Conservation (phyloP, 805 yeast species). For the Myxozyma sirexii region DNA sequence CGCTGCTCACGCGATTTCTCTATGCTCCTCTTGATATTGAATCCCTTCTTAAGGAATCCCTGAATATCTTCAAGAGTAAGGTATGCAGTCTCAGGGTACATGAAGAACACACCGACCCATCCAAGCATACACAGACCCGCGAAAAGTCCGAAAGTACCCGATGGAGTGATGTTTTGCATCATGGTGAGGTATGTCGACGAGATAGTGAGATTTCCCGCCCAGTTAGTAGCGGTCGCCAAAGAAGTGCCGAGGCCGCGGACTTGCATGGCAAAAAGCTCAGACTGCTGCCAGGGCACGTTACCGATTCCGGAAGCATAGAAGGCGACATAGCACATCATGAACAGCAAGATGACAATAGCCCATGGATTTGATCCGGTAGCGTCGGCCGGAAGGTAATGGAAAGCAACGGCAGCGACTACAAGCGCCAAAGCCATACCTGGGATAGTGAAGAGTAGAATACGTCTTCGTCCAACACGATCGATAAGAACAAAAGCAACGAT, state of each 20-base stretch:
- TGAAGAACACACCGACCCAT: conserved; percentile 72
- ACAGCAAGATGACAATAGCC: conserved; percentile 84
- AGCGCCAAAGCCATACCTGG: conserved; percentile 83
- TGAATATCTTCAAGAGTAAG: conserved; percentile 91
- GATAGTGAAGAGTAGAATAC: conserved; percentile 73
- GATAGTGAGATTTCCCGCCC: conserved; percentile 92
- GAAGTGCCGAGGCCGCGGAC: conserved; percentile 93
- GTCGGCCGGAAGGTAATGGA: conserved; percentile 74
- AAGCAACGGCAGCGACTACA: conserved; percentile 82
- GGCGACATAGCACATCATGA: conserved; percentile 86
- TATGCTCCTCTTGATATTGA: conserved; percentile 71
- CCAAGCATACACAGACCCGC: conserved; percentile 79
- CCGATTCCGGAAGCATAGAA: conserved; percentile 94
- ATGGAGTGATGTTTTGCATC: conserved; percentile 89
- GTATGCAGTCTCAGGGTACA: conserved; percentile 91
- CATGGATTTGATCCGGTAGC: conserved; percentile 52
- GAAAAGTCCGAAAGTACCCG: conserved; percentile 90
- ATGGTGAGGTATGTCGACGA: conserved; percentile 92
- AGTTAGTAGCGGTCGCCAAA: conserved; percentile 87
- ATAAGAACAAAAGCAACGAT: conserved; percentile 81
- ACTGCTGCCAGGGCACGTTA: conserved; percentile 98
- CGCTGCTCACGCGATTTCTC: conserved; percentile 51
- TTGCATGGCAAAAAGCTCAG: conserved; percentile 89
- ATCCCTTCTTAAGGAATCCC: conserved; percentile 76
- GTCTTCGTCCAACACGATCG: conserved; percentile 86